Percentiles rank a stretch among this genome's conserved stretches.
phyloP scores from a whole-genome alignment of 2,329 filamentous ascomycete species.

The Cladophialophora immunda region DNA sequence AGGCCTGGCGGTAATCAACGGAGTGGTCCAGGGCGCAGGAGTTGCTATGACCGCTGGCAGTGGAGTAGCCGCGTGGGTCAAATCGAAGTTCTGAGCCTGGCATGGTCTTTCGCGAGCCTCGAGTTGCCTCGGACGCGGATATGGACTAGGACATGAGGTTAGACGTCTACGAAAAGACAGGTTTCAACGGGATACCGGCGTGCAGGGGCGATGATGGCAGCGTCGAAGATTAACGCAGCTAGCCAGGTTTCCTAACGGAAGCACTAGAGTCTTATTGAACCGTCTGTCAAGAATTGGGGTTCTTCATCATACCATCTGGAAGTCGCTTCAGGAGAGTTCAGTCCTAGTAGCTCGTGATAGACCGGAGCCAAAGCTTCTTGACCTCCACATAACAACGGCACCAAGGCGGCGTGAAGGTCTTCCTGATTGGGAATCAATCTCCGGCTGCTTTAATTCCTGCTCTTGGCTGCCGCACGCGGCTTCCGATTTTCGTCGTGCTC shows the following conservation, averaged over 20 bases:
- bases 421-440: background rate
- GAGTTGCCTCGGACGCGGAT: background rate
- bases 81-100: background rate
- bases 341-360: too few species aligned
- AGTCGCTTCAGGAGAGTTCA: too few species aligned
- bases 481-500: background rate
- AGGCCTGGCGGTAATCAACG: slow-evolving; percentile 1
- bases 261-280: too few species aligned
- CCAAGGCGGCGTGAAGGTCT: background rate
- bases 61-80: slow-evolving; percentile 1
- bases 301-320: too few species aligned
- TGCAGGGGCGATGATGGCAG: background rate
- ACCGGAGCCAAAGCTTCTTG: too few species aligned
- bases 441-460: background rate
- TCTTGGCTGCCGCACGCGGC: background rate
- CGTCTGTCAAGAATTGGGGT: too few species aligned
- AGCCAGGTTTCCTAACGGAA: background rate
- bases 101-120: background rate
- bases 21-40: background rate
- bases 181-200: background rate
- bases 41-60: background rate
- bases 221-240: background rate
- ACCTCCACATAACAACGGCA: too few species aligned
- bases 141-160: background rate
- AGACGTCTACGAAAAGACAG: background rate